A percentile compares a stretch with the other conserved stretches of the same genome.
phyloP scores from a whole-genome alignment of 169 alveolate genomes.

The Cryptosporidium tyzzeri region DNA sequence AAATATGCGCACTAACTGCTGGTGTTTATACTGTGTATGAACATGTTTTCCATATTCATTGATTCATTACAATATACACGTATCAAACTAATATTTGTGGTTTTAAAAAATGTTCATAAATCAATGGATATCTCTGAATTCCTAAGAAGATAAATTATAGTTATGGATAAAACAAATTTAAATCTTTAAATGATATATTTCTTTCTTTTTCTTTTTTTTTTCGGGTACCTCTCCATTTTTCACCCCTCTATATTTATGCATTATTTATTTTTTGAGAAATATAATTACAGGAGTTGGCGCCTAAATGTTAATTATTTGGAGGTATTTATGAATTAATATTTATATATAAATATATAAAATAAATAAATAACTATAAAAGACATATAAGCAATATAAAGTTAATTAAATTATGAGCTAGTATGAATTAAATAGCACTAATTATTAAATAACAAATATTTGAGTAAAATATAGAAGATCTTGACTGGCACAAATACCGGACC shows the following conservation, averaged over 20 bases:
- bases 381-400: not conserved
- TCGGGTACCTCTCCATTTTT: not conserved
- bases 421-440: not conserved
- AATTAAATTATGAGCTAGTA: too few relatives aligned
- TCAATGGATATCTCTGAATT: not conserved
- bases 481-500: not conserved
- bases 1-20: conserved; percentile 47
- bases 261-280: not conserved
- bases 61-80: not conserved
- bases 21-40: conserved; percentile 53
- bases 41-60: conserved; percentile 8
- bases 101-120: too few relatives aligned
- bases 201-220: not conserved
- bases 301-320: not conserved
- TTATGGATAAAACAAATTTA: not conserved
- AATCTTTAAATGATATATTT: not conserved
- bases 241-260: not conserved
- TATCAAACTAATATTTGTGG: not conserved
- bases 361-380: not conserved
- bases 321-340: not conserved
- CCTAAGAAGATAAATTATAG: not conserved
- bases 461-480: conserved; percentile 4
- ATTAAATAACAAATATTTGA: not conserved
- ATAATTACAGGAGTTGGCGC: not conserved
- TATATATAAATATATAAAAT: not conserved